Evolutionary conservation across 2,329 filamentous ascomycete species (phyloP).

Genomic region (Pezicula neosporulosa): DNA sequence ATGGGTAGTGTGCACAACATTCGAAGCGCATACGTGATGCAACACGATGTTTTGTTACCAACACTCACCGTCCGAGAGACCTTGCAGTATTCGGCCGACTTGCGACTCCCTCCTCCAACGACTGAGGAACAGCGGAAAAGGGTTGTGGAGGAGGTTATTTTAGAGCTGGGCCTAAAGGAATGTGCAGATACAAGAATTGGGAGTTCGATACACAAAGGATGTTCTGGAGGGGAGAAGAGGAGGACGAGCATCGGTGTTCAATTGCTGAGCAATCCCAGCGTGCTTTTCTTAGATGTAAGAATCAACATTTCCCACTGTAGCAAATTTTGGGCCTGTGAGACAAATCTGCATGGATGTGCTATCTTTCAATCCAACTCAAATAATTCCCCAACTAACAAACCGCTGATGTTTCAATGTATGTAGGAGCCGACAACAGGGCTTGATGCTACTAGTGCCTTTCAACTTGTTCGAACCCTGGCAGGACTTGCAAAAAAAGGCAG

Average conservation of each 20-base stretch:
- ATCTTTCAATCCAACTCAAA: no score
- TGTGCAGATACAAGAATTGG: conserved; percentile 74
- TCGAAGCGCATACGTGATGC: conserved; percentile 68
- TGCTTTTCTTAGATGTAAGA: conserved; percentile 63
- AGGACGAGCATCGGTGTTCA: conserved; percentile 76
- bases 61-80: conserved; percentile 76
- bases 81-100: conserved; percentile 66
- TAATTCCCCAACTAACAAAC: no score
- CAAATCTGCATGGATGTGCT: no score
- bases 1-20: conserved; percentile 47
- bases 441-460: conserved; percentile 73
- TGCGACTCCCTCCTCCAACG: conserved; percentile 63
- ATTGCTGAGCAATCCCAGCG: conserved; percentile 72
- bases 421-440: conserved; percentile 71
- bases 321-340: no score
- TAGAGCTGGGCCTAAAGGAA: conserved; percentile 72
- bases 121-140: conserved; percentile 53
- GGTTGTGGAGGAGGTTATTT: conserved; percentile 73
- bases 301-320: no score
- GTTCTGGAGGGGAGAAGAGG: conserved; percentile 76
- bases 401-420: no score
- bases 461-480: conserved; percentile 69
- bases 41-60: conserved; percentile 71
- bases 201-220: conserved; percentile 67
- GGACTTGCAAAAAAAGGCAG: conserved; percentile 63